Evolutionary conservation across 176 grass and related monocot genomes (phyloP), one percentile per base, ranked within the genome.

Genomic region (sorghum (Sorghum bicolor)): DNA sequence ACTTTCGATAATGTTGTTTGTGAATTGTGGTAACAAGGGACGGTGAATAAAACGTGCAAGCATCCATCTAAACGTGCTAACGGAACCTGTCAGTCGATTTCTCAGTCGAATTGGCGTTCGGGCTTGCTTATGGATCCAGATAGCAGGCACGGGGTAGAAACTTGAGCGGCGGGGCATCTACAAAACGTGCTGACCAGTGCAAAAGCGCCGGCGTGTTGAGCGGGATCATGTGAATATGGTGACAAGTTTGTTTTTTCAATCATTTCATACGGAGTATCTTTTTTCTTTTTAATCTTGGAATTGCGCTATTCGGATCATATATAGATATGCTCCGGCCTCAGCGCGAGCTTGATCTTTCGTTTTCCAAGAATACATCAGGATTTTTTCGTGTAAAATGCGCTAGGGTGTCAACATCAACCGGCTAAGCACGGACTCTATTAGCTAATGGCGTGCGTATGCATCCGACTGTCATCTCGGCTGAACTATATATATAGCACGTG

Each of bases 201-300:
- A 47, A 47, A 83, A 45, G 12, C 3, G 80, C 28, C 53, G 70
- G 7, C 70, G 37, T 73, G 60, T 47, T 30, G 52, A 53, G 36
- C 52, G 80, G 67, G 34, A 40, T 70, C 79, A 82, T 16, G 67
- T 44, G 28, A 47, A 79, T 79, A 19, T 61, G 38, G 76, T 64
- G 58, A 31, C 25, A 2, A 61, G 38, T 71, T 43, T n/a, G 50
- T 20, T 57, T n/a, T 57, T 57, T 57, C 53, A 57, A 10, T 57
- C 20, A n/a, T 57, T 57, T 57, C 8, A n/a, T n/a, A 57, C 8
- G 4, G 53, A 57, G 19, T 55, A 6, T 20, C 4, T 47, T 15
- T 14, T 6, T 10, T 60, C 39, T 58, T 10, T 61, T 62, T 61
- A 25, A 39, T 61, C 22, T 39, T 39, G 5, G 4, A 10, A 55